These are phyloP conservation scores for Beauveria asiatica DNA, from an alignment of 2,329 filamentous ascomycete species.

Conservation along the genomic window DNA sequence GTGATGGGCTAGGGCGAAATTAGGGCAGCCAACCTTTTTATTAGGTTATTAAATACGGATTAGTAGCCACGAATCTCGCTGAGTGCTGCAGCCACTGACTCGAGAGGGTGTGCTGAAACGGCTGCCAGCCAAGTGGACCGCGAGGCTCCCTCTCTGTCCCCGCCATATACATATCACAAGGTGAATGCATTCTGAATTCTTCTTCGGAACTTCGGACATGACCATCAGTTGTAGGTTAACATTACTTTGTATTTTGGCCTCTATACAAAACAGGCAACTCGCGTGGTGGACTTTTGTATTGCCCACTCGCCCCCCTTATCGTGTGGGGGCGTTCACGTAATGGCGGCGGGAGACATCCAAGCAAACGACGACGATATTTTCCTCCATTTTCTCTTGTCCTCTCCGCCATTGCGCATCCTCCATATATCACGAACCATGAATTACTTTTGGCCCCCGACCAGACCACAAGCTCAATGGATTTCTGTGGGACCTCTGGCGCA, in stretches of 20 bases:
- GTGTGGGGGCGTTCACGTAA: background rate
- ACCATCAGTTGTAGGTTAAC: background rate
- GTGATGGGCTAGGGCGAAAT: too few relatives aligned
- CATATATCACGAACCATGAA: constrained; percentile 14
- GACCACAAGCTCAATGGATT: constrained; percentile 37
- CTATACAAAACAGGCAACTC: background rate
- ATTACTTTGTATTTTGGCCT: background rate
- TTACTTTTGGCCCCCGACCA: constrained; percentile 16
- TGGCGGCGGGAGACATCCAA: background rate
- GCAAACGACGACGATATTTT: background rate
- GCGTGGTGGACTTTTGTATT: background rate
- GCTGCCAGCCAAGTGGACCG: too few relatives aligned
- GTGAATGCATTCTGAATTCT: background rate
- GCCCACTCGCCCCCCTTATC: background rate
- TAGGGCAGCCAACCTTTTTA: too few relatives aligned
- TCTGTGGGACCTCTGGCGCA: constrained; percentile 45
- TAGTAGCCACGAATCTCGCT: too few relatives aligned
- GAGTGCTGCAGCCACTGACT: too few relatives aligned
- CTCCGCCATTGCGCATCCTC: background rate
- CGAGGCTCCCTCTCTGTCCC: too few relatives aligned
- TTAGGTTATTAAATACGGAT: too few relatives aligned
- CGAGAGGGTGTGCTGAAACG: too few relatives aligned
- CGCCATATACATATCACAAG: background rate
- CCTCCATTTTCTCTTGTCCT: background rate
- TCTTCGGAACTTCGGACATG: background rate